phyloP scores from a whole-genome alignment of 345 rosid species.

The Murraya paniculata region DNA sequence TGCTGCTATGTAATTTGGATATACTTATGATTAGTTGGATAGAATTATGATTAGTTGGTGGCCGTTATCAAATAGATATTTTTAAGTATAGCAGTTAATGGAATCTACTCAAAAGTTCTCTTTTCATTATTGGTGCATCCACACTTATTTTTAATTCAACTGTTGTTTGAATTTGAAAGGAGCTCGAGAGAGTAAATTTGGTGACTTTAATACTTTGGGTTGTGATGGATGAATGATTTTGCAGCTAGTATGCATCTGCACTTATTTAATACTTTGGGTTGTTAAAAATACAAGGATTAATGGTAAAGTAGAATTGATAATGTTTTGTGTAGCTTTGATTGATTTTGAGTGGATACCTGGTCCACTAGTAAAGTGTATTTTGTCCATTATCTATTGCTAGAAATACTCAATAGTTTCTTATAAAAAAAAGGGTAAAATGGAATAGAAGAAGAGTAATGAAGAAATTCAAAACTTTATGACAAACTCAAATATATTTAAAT shows the following conservation, averaged over 20 bases:
- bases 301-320: not conserved
- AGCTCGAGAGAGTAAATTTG: not conserved
- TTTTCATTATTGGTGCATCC: no score
- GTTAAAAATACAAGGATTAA: not conserved
- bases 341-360: no score
- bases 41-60: not conserved
- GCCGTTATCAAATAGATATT: not conserved
- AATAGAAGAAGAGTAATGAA: not conserved
- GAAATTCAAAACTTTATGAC: not conserved
- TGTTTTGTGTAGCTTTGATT: no score
- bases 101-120: not conserved
- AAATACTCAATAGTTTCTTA: no score
- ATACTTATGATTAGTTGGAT: not conserved
- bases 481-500: not conserved
- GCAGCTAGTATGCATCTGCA: not conserved
- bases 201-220: not conserved
- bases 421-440: no score
- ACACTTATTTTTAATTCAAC: not conserved
- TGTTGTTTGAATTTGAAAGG: not conserved
- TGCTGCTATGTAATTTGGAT: not conserved
- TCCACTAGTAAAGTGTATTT: no score
- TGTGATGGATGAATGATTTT: not conserved
- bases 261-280: not conserved
- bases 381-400: no score
- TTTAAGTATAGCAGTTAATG: not conserved